Evolutionary conservation across 495 filamentous ascomycete species (phyloP).

Genomic region (Hyphodiscus hymeniophilus): DNA sequence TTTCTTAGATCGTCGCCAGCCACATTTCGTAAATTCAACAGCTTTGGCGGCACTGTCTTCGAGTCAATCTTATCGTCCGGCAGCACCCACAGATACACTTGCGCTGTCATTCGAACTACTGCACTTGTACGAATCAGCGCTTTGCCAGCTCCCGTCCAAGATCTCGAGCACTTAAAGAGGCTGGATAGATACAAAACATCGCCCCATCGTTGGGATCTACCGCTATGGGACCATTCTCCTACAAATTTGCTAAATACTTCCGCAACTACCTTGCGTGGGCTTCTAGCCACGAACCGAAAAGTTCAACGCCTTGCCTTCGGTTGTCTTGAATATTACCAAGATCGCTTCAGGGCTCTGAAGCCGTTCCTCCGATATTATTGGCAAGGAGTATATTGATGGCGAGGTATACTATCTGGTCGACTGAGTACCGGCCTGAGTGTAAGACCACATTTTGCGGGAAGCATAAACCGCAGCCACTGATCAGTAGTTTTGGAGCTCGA

Average conservation of each 20-base stretch:
- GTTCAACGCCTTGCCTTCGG: background rate
- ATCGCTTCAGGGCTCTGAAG: background rate
- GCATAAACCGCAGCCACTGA: too few relatives aligned
- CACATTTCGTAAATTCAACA: constrained; percentile 2
- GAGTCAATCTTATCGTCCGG: constrained; percentile 1
- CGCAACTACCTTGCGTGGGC: background rate
- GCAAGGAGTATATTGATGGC: too few relatives aligned
- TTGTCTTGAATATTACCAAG: background rate
- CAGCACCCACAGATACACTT: constrained; percentile 1
- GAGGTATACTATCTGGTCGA: constrained; percentile 1
- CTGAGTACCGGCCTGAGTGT: too few relatives aligned
- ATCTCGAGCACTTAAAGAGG: background rate
- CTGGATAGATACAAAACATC: background rate
- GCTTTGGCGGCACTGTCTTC: background rate
- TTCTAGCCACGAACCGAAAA: constrained; percentile 2
- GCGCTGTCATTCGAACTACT: background rate
- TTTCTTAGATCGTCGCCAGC: constrained; percentile 5
- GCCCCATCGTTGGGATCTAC: background rate
- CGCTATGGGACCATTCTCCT: background rate
- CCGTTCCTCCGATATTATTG: too few relatives aligned
- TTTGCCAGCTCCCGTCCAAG: background rate
- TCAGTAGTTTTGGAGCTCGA: too few relatives aligned
- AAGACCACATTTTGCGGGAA: too few relatives aligned
- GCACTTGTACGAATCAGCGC: constrained; percentile 1
- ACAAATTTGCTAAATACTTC: background rate